Evolutionary conservation across 345 rosid genomes (phyloP).

Genomic region (Adansonia digitata): DNA sequence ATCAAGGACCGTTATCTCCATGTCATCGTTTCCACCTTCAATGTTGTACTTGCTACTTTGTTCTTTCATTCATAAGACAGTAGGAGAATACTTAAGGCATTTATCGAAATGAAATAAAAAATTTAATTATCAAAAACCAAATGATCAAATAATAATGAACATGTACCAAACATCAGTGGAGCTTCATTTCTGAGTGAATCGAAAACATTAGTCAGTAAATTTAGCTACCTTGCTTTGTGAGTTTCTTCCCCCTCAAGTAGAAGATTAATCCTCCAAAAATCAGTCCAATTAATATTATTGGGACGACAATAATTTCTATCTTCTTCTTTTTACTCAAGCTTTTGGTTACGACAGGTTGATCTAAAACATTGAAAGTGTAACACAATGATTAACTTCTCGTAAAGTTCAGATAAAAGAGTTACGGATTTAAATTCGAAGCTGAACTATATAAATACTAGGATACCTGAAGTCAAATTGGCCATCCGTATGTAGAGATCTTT

Average conservation of each 20-base stretch:
- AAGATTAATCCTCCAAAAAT: not conserved
- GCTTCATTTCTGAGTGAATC: not conserved
- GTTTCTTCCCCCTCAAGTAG: not conserved
- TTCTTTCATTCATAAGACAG: not conserved
- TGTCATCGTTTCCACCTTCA: conserved; percentile 18
- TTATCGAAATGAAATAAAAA: not conserved
- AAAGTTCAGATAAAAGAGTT: not conserved
- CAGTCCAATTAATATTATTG: not conserved
- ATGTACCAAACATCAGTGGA: not conserved
- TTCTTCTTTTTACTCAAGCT: not conserved
- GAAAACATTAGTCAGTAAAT: not conserved
- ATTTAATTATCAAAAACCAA: not conserved
- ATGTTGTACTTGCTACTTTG: not conserved
- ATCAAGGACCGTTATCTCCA: conserved; percentile 30
- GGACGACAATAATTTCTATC: not conserved
- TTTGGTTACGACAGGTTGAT: not conserved
- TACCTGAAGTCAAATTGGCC: conserved; percentile 16
- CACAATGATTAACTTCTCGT: not conserved
- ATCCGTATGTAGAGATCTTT: conserved; percentile 16
- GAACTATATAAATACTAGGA: not conserved
- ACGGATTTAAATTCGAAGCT: not conserved
- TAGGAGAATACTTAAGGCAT: not conserved
- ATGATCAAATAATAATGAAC: not conserved
- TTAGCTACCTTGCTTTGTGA: conserved; percentile 12
- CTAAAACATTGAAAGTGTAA: not conserved